These are phyloP conservation scores for Podaxis rugospora DNA, from an alignment of 768 basidiomycete genomes.

Conservation along the genomic window DNA sequence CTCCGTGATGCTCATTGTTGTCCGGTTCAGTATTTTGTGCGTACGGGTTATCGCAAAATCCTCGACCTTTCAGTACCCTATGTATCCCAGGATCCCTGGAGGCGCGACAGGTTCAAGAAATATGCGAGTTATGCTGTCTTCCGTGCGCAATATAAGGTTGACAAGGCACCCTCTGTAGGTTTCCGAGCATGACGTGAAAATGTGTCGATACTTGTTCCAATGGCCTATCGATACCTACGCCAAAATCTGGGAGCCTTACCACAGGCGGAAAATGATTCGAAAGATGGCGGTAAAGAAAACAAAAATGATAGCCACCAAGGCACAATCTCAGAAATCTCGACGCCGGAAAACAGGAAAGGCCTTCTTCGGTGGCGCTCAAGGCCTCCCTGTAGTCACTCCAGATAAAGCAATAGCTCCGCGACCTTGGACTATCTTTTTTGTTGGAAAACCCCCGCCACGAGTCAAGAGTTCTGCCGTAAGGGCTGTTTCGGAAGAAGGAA, in stretches of 20 bases:
- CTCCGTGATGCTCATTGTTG: background rate
- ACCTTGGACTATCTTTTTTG: background rate
- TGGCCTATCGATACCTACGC: conserved; percentile 9
- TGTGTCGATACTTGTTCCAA: background rate
- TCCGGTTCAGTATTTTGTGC: background rate
- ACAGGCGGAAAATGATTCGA: background rate
- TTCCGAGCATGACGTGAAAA: background rate
- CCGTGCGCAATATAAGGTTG: background rate
- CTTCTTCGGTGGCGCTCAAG: background rate
- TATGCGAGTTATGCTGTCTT: background rate
- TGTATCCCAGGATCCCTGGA: background rate
- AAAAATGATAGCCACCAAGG: conserved; percentile 3
- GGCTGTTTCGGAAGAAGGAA: background rate
- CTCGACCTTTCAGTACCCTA: background rate
- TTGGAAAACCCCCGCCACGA: conserved; percentile 7
- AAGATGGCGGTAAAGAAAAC: background rate
- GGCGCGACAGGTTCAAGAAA: background rate
- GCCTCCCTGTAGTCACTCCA: background rate
- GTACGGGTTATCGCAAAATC: background rate
- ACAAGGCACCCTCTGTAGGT: background rate
- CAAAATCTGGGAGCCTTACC: background rate
- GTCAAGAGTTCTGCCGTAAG: background rate
- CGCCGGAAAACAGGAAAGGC: background rate
- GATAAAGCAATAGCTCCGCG: background rate
- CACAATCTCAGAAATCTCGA: background rate